Percentiles rank a stretch among this genome's conserved stretches.
Evolutionary conservation across 2,329 filamentous ascomycete species (phyloP).

Genomic region (Knufia fluminis): DNA sequence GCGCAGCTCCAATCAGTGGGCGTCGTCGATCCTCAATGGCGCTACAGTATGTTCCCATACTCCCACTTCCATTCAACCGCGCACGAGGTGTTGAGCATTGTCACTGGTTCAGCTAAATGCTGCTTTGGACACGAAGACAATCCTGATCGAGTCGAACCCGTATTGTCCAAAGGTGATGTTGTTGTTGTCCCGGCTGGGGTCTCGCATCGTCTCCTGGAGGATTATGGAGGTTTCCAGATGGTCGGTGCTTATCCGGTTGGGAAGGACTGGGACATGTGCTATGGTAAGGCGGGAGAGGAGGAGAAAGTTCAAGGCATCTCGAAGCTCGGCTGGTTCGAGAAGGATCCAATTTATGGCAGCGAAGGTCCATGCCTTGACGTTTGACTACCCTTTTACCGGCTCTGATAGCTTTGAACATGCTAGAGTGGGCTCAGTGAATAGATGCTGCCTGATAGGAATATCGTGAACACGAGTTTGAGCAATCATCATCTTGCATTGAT

Average conservation of each 20-base stretch:
- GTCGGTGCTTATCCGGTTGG: slow-evolving; percentile 55
- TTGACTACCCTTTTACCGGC: slow-evolving; percentile 13
- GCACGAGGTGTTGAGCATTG: slow-evolving; percentile 57
- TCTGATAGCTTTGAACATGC: too few relatives aligned
- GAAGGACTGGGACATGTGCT: slow-evolving; percentile 61
- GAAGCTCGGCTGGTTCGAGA: slow-evolving; percentile 47
- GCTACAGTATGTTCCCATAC: slow-evolving; percentile 58
- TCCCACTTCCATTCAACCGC: slow-evolving; percentile 60
- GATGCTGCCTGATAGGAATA: not conserved
- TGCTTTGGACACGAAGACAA: slow-evolving; percentile 61
- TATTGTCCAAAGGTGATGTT: slow-evolving; percentile 51
- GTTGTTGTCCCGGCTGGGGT: slow-evolving; percentile 59
- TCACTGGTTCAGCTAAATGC: slow-evolving; percentile 48
- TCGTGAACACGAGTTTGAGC: not conserved
- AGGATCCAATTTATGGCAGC: slow-evolving; percentile 52
- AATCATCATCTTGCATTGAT: slow-evolving; percentile 19
- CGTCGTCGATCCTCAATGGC: slow-evolving; percentile 56
- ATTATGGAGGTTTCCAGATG: slow-evolving; percentile 51
- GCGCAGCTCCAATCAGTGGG: slow-evolving; percentile 44
- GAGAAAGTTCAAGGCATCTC: slow-evolving; percentile 41
- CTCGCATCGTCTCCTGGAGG: slow-evolving; percentile 51
- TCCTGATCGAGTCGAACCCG: slow-evolving; percentile 45
- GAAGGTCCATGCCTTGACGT: slow-evolving; percentile 43
- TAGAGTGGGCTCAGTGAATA: too few relatives aligned
- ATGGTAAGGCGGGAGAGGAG: slow-evolving; percentile 51